Evolutionary conservation across 768 basidiomycete genomes (phyloP).

Genomic region (Trametopsis cervina): DNA sequence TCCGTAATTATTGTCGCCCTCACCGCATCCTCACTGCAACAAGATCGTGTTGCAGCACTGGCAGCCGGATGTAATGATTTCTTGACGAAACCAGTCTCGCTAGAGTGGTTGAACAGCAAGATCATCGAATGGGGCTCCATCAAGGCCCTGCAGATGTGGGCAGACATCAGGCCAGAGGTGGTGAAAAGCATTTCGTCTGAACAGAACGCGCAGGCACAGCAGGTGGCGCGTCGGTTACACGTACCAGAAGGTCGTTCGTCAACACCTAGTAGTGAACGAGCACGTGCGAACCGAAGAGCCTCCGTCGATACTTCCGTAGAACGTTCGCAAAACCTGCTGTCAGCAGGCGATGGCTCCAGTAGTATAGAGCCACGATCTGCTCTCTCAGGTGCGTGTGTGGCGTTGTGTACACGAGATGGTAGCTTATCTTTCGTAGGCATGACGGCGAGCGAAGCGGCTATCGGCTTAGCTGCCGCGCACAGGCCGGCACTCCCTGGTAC

Average conservation of each 20-base stretch:
- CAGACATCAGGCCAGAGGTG: slow-evolving; percentile 64
- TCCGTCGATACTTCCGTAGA: background rate
- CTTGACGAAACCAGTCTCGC: slow-evolving; percentile 92
- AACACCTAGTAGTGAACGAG: slow-evolving; percentile 29
- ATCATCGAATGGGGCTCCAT: slow-evolving; percentile 99
- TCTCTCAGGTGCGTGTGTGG: no score
- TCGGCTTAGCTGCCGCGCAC: slow-evolving; percentile 6
- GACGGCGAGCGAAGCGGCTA: slow-evolving; percentile 11
- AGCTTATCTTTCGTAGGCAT: slow-evolving; percentile 5
- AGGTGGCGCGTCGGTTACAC: slow-evolving; percentile 39
- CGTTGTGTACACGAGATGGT: no score
- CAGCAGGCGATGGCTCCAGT: background rate
- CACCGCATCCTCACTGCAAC: slow-evolving; percentile 92
- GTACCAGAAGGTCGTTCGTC: slow-evolving; percentile 39
- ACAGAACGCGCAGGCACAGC: slow-evolving; percentile 41
- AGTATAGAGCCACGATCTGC: no score
- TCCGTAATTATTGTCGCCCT: slow-evolving; percentile 99
- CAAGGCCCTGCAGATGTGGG: slow-evolving; percentile 90
- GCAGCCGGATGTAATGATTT: slow-evolving; percentile 99
- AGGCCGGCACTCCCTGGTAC: slow-evolving; percentile 8
- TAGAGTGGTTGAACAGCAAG: slow-evolving; percentile 95
- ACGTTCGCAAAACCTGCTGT: background rate
- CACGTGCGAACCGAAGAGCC: slow-evolving; percentile 23
- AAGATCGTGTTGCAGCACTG: slow-evolving; percentile 93
- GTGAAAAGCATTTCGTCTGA: slow-evolving; percentile 39